These are phyloP conservation scores for Alternaria burnsii DNA, from an alignment of 2,329 filamentous ascomycete species.

Conservation along the genomic window DNA sequence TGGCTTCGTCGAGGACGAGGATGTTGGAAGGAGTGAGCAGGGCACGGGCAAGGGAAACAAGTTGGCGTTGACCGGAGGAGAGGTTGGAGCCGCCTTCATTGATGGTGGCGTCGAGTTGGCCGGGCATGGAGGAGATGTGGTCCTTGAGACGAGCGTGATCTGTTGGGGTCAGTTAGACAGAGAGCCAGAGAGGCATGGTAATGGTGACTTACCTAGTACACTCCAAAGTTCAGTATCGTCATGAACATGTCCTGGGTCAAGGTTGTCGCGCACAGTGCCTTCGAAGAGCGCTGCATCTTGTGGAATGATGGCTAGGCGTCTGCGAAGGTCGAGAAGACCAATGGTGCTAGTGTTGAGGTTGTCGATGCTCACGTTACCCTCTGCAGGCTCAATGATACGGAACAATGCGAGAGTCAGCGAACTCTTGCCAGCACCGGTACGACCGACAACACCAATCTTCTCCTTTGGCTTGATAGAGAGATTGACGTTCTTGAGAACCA, in stretches of 20 bases:
- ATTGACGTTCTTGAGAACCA: slow-evolving; percentile 92
- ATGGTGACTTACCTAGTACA: slow-evolving; percentile 74
- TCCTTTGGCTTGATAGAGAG: slow-evolving; percentile 94
- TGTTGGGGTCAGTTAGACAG: slow-evolving; percentile 49
- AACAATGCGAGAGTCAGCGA: slow-evolving; percentile 92
- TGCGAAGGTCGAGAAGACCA: slow-evolving; percentile 85
- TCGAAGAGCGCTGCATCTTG: slow-evolving; percentile 97
- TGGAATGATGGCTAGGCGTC: slow-evolving; percentile 93
- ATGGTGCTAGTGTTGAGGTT: slow-evolving; percentile 88
- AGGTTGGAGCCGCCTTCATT: slow-evolving; percentile 97
- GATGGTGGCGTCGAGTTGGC: slow-evolving; percentile 87
- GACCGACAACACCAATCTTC: slow-evolving; percentile 97
- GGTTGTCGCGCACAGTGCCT: slow-evolving; percentile 90
- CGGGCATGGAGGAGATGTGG: slow-evolving; percentile 84
- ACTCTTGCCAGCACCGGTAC: slow-evolving; percentile 95
- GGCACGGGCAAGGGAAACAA: slow-evolving; percentile 91
- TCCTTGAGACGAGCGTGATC: slow-evolving; percentile 95
- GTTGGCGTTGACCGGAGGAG: slow-evolving; percentile 92
- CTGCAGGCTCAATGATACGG: slow-evolving; percentile 88
- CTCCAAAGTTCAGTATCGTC: slow-evolving; percentile 98
- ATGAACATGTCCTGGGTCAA: slow-evolving; percentile 92
- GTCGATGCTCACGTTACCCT: slow-evolving; percentile 89
- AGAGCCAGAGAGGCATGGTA: background rate
- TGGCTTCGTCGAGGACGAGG: slow-evolving; percentile 95
- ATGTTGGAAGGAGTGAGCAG: slow-evolving; percentile 97